Evolutionary conservation across 345 rosid species (phyloP), one percentile per base, ranked within the genome.

Genomic region (Populus euphratica): DNA sequence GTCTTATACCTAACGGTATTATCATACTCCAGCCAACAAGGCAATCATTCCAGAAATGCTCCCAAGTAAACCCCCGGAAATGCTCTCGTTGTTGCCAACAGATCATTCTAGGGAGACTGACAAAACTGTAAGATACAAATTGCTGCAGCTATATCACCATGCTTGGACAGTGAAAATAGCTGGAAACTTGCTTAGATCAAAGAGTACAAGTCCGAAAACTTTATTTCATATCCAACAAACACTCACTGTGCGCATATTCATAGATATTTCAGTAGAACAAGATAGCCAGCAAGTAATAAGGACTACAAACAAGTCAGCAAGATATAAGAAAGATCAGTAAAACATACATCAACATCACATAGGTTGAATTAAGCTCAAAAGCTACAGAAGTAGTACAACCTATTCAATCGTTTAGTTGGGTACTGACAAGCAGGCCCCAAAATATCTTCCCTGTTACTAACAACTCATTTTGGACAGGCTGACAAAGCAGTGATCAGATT

Each of bases 401-500:
- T 49, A 18, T 68, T 27, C 20, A 77, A 67, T 18, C 5, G 2
- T 29, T 74, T 8, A 17, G 35, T 23, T 0, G 67, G 39, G 33
- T 20, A 64, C 59, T 14, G 12, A 56, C 11, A 6, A 29, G 7
- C 20, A 31, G 44, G 47, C 23, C 61, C 33, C 70, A 17, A 68
- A 7, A n/a, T 14, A 68, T 7, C 31, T 59, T 38, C 69, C 29
- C n/a, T 44, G 59, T 21, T 21, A 73, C 12, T 7, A n/a, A 35
- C 29, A 38, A 68, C 39, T 35, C 35, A 36, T 50, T 27, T 23
- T 36, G 12, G 25, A 14, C 8, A 5, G 20, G 67, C 6, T 36
- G 66, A 68, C 43, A 79, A 43, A 68, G 62, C 6, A 27, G 20
- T 52, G 66, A 74, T 91, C 86, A 96, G 83, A 96, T 91, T 88